Conservation (phyloP, 2,329 filamentous ascomycete genomes). For the Curvularia sp. region DNA sequence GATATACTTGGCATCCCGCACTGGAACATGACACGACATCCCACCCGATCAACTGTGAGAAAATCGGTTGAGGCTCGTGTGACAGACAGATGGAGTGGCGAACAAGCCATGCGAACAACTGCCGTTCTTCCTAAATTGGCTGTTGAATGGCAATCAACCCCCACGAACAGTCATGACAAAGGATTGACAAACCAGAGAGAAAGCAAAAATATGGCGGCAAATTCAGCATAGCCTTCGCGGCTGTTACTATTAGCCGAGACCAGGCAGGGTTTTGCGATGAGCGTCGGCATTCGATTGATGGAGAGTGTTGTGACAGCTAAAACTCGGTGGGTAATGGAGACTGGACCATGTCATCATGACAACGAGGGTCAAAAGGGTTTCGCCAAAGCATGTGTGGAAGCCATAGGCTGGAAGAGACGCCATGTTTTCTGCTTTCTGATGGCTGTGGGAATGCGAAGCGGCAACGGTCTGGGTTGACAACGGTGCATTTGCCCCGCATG, state of each 20-base stretch:
- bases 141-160: slow-evolving; percentile 14
- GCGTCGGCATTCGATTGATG: not conserved
- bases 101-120: slow-evolving; percentile 18
- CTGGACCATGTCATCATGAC: slow-evolving; percentile 4
- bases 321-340: not conserved
- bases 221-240: not conserved
- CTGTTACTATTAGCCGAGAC: not conserved
- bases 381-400: slow-evolving; percentile 3
- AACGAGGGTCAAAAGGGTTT: slow-evolving; percentile 3
- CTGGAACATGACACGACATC: slow-evolving; percentile 20
- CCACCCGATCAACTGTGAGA: slow-evolving; percentile 30
- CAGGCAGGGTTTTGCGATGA: slow-evolving; percentile 10
- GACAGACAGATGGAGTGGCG: slow-evolving; percentile 11
- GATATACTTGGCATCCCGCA: slow-evolving; percentile 39
- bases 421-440: slow-evolving; percentile 3
- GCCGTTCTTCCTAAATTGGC: slow-evolving; percentile 7
- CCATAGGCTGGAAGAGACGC: not conserved
- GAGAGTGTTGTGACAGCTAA: not conserved
- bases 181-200: slow-evolving; percentile 17
- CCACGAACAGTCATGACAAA: slow-evolving; percentile 11
- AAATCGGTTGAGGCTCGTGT: slow-evolving; percentile 24
- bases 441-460: slow-evolving; percentile 7
- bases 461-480: slow-evolving; percentile 11
- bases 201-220: slow-evolving; percentile 3
- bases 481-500: slow-evolving; percentile 19